phyloP scores from a whole-genome alignment of 306 rosid species.

The Sphenostylis stenocarpa region DNA sequence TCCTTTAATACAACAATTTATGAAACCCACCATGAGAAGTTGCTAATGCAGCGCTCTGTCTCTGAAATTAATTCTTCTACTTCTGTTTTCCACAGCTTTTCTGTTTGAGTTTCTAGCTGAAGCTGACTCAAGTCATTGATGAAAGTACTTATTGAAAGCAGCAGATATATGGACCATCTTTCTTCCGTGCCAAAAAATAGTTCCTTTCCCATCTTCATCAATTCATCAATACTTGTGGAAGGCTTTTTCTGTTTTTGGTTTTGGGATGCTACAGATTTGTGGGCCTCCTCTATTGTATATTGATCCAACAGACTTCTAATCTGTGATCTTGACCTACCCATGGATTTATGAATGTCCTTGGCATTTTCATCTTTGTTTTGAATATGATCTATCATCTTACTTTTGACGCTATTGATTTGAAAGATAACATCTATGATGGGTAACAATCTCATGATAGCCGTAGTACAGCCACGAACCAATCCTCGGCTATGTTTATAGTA shows the following conservation, averaged over 20 bases:
- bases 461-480: neutral
- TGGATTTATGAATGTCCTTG: conserved; percentile 3
- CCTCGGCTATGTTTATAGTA: neutral
- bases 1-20: neutral
- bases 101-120: conserved; percentile 31
- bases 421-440: neutral
- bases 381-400: neutral
- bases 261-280: neutral
- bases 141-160: conserved; percentile 32
- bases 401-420: neutral
- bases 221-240: neutral
- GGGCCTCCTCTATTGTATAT: neutral
- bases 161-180: conserved; percentile 8
- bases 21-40: conserved; percentile 14
- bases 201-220: neutral
- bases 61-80: conserved; percentile 3
- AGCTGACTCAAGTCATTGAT: conserved; percentile 23
- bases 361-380: neutral
- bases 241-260: neutral
- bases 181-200: conserved; percentile 28
- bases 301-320: conserved; percentile 27
- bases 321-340: conserved; percentile 29
- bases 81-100: conserved; percentile 33
- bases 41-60: neutral
- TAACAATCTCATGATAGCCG: neutral